phyloP scores from a whole-genome alignment of 1,284 basidiomycete species.

The Rhodotorula sp. region DNA sequence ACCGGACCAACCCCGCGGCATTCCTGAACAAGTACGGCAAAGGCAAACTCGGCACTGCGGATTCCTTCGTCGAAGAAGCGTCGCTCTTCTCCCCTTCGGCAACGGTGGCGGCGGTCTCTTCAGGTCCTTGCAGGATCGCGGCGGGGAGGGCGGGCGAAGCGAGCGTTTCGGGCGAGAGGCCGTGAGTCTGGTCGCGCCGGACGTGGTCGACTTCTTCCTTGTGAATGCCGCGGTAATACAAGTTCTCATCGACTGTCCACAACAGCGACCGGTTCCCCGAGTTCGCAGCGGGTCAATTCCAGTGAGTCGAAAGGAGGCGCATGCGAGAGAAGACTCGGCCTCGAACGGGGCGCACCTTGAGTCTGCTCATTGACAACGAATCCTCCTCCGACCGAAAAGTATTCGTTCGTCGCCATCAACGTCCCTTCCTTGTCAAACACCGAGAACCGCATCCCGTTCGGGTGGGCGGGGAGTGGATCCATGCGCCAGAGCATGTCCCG shows the following conservation, averaged over 20 bases:
- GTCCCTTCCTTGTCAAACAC: conserved; percentile 77
- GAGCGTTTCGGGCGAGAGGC: conserved; percentile 23
- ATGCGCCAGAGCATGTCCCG: conserved; percentile 88
- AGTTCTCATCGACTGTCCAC: conserved; percentile 87
- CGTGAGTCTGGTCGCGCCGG: conserved; percentile 60
- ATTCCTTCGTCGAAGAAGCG: background rate
- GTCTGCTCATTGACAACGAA: conserved; percentile 86
- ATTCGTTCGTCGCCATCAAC: conserved; percentile 89
- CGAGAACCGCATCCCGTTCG: conserved; percentile 62
- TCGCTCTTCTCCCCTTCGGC: background rate
- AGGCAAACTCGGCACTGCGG: conserved; percentile 53
- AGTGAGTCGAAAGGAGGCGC: too few relatives aligned
- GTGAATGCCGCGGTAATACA: conserved; percentile 95
- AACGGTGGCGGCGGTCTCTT: background rate
- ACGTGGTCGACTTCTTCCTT: conserved; percentile 73
- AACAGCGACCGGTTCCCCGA: too few relatives aligned
- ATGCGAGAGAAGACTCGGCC: background rate
- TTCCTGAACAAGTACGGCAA: conserved; percentile 76
- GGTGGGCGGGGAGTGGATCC: conserved; percentile 57
- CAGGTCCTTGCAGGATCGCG: background rate
- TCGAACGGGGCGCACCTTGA: conserved; percentile 56
- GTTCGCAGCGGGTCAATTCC: too few relatives aligned
- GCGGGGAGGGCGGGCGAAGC: background rate
- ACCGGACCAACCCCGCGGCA: conserved; percentile 69
- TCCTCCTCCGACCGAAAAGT: conserved; percentile 82